phyloP scores from a whole-genome alignment of 2,329 filamentous ascomycete species.

The Simplicillium sp. region DNA sequence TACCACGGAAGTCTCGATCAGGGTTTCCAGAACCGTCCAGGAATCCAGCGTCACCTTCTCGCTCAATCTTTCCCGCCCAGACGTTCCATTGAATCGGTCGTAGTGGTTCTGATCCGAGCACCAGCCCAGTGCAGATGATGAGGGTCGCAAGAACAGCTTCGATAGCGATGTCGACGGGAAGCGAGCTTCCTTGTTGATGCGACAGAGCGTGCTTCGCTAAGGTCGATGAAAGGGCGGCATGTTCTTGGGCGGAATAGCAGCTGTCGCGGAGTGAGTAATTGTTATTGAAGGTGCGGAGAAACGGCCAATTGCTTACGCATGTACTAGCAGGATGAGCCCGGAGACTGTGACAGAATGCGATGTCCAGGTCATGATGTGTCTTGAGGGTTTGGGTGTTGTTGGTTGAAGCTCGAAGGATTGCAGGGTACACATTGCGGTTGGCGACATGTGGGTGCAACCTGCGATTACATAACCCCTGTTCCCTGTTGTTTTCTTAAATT shows the following conservation, averaged over 20 bases:
- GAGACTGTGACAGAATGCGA: constrained; percentile 62
- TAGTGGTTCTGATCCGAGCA: constrained; percentile 65
- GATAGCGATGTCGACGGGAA: constrained; percentile 79
- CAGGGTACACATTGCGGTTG: neutral
- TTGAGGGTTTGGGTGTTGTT: constrained; percentile 8
- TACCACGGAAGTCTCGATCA: constrained; percentile 61
- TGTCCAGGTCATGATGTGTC: constrained; percentile 54
- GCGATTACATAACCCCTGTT: no score
- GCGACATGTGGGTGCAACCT: no score
- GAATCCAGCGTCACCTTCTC: constrained; percentile 56
- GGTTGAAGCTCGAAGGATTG: neutral
- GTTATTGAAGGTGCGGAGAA: no score
- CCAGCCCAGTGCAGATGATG: constrained; percentile 74
- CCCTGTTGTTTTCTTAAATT: no score
- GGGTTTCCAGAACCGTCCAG: constrained; percentile 50
- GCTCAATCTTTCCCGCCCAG: constrained; percentile 78
- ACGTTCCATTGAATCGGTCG: constrained; percentile 77
- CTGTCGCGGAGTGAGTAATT: constrained; percentile 34
- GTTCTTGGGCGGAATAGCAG: constrained; percentile 93
- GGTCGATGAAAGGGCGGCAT: constrained; percentile 62
- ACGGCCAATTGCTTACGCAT: constrained; percentile 59
- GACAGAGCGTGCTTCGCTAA: constrained; percentile 33
- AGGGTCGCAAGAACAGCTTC: constrained; percentile 77
- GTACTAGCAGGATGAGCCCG: constrained; percentile 70
- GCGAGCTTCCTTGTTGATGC: constrained; percentile 31